Base-by-base conservation (phyloP, 106 monocot species). In the Allium fistulosum region DNA sequence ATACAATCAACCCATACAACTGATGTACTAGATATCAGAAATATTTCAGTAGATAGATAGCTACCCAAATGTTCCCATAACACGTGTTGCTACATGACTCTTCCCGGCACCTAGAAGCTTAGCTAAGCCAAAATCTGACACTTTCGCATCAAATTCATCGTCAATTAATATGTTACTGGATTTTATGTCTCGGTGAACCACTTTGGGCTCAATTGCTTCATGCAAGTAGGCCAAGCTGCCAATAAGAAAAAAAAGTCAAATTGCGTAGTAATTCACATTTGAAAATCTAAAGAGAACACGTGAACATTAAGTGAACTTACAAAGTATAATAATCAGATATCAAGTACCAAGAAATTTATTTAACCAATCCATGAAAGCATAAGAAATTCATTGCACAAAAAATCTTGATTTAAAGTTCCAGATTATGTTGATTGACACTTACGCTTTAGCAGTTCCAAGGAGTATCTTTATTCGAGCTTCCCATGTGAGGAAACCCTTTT, bases 381-480 rank as follows among this genome's bases (percentile, higher is more conserved):
- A 37, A 37, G 37, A 37, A 37, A 37, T 2, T 37, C 1, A 37
- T 37, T 37, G 37, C 37, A 37, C 5, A 37, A 37, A 37, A 37
- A 2, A 37, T 37, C 37, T 37, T 37, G 37, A 37, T 37, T 37
- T 37, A 37, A 37, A 37, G 37, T 37, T 37, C 37, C 37, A 37
- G 37, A 37, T 5, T 37, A 37, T 84, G 80, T 55, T 55, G 53
- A 15, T 55, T 55, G 13, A 12, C n/a, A 78, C 95, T 83, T 72
- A 95, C 95, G 95, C 95, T 63, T 85, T 95, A 49, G 95, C 91
- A n/a, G 95, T 95, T 49, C 88, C 88, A 45, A 91, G 77, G 28
- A 95, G 88, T 69, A 95, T 76, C 73, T 91, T 95, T 61, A 82
- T 82, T 8, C 89, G 85, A 70, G 82, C 77, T 50, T 90, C 89